A percentile compares a stretch with the other conserved stretches of the same genome.
phyloP scores from a whole-genome alignment of 2,329 filamentous ascomycete species.

The Hypoxylon sp. region DNA sequence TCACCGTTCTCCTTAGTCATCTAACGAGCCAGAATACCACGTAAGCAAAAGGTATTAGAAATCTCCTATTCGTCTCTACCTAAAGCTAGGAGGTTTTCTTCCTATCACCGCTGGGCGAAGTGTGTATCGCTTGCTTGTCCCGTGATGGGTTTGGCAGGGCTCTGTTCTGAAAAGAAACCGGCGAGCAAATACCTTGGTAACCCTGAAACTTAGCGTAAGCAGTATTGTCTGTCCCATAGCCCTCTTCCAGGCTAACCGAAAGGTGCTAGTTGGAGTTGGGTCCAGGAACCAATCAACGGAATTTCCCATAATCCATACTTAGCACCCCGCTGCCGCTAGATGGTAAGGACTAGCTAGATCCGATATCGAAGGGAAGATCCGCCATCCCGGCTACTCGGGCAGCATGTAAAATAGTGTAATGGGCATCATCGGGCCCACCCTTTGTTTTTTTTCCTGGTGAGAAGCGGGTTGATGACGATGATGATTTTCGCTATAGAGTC shows the following conservation, averaged over 20 bases:
- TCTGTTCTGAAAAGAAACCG: slow-evolving; percentile 12
- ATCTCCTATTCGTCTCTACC: not conserved
- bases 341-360: slow-evolving; percentile 8
- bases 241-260: slow-evolving; percentile 12
- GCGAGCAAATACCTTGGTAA: slow-evolving; percentile 31
- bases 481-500: slow-evolving; percentile 15
- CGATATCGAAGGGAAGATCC: slow-evolving; percentile 25
- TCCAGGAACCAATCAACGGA: slow-evolving; percentile 25
- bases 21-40: not conserved
- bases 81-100: slow-evolving; percentile 3
- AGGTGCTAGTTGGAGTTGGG: slow-evolving; percentile 13
- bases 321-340: slow-evolving; percentile 13
- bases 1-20: slow-evolving; percentile 1
- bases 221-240: slow-evolving; percentile 2
- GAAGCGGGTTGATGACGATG: slow-evolving; percentile 13
- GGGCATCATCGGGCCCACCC: slow-evolving; percentile 11
- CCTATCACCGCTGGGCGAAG: slow-evolving; percentile 8
- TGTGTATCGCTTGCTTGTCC: slow-evolving; percentile 14
- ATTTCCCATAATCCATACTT: slow-evolving; percentile 19
- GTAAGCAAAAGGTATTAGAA: not conserved
- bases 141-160: slow-evolving; percentile 8
- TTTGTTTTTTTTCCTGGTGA: slow-evolving; percentile 6
- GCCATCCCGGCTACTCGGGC: slow-evolving; percentile 39
- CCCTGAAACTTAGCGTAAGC: slow-evolving; percentile 24
- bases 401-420: slow-evolving; percentile 1